Evolutionary conservation across 2,329 filamentous ascomycete genomes (phyloP).

Genomic region (Penicillium sp.): DNA sequence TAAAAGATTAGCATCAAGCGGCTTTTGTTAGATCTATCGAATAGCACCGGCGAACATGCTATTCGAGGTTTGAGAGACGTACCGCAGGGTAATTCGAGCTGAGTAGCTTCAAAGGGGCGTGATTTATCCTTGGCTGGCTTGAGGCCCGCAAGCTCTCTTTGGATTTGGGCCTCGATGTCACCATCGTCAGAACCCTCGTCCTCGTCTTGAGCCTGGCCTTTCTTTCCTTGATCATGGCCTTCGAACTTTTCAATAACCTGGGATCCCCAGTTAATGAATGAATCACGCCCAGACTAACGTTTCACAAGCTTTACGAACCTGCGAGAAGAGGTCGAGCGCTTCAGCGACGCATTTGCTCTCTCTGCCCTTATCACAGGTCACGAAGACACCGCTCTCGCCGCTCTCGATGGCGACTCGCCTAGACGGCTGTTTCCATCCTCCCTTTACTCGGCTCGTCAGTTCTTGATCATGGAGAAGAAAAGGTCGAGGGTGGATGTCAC

Average conservation of each 20-base stretch:
- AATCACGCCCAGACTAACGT: background rate
- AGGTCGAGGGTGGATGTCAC: too few relatives aligned
- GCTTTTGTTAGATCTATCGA: too few relatives aligned
- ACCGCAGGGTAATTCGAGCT: slow-evolving; percentile 53
- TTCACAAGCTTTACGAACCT: slow-evolving; percentile 41
- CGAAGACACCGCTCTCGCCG: slow-evolving; percentile 62
- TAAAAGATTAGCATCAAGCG: slow-evolving; percentile 22
- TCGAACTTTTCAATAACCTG: slow-evolving; percentile 15
- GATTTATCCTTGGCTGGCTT: slow-evolving; percentile 47
- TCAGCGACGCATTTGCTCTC: slow-evolving; percentile 60
- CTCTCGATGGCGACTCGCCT: slow-evolving; percentile 35
- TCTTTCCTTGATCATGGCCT: slow-evolving; percentile 13
- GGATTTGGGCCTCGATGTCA: slow-evolving; percentile 61
- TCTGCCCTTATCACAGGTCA: slow-evolving; percentile 60
- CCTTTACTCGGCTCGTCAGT: too few relatives aligned
- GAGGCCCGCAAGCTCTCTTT: slow-evolving; percentile 56
- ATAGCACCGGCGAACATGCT: too few relatives aligned
- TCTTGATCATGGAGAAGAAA: too few relatives aligned
- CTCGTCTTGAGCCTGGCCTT: too few relatives aligned
- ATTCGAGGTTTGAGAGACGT: too few relatives aligned
- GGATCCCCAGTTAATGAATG: background rate
- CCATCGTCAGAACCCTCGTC: slow-evolving; percentile 39
- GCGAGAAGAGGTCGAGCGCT: slow-evolving; percentile 55
- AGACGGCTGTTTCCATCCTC: slow-evolving; percentile 26
- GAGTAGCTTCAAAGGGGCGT: slow-evolving; percentile 53